Conservation (phyloP, 2,329 filamentous ascomycete species). For the Aulographum hederae region DNA sequence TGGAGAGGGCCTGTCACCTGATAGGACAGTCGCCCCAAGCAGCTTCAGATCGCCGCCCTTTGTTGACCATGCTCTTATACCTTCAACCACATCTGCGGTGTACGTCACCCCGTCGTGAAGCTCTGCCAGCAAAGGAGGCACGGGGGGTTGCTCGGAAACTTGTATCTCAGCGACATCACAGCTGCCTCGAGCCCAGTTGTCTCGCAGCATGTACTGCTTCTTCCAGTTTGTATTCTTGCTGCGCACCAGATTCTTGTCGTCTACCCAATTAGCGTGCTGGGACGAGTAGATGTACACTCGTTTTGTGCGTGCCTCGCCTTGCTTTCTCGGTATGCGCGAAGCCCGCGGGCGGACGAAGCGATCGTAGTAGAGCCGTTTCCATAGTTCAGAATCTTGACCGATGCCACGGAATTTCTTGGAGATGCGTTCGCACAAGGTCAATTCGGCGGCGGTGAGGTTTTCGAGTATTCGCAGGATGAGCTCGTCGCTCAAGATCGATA, state of each 20-base stretch:
- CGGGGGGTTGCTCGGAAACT: conserved; percentile 31
- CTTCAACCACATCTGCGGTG: conserved; percentile 50
- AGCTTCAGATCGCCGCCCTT: conserved; percentile 38
- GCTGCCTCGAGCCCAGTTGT: conserved; percentile 78
- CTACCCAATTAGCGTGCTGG: conserved; percentile 40
- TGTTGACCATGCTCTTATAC: conserved; percentile 63
- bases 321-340: conserved; percentile 53
- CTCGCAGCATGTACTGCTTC: conserved; percentile 65
- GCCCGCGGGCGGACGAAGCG: conserved; percentile 73
- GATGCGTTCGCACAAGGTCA: conserved; percentile 19
- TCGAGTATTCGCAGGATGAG: conserved; percentile 70
- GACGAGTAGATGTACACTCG: conserved; percentile 32
- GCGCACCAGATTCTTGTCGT: conserved; percentile 38
- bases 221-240: conserved; percentile 57
- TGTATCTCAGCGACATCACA: conserved; percentile 66
- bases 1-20: conserved; percentile 3
- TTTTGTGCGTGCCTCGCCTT: conserved; percentile 25
- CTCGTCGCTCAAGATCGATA: conserved; percentile 71
- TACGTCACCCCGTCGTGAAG: conserved; percentile 61
- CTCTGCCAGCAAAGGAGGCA: conserved; percentile 53
- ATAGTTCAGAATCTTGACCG: conserved; percentile 67
- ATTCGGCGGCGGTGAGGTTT: conserved; percentile 42
- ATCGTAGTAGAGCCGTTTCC: conserved; percentile 77
- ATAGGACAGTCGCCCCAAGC: conserved; percentile 27
- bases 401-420: conserved; percentile 59